These are phyloP conservation scores for Elsinoe perseae DNA, from an alignment of 2,329 filamentous ascomycete genomes.

Conservation along the genomic window DNA sequence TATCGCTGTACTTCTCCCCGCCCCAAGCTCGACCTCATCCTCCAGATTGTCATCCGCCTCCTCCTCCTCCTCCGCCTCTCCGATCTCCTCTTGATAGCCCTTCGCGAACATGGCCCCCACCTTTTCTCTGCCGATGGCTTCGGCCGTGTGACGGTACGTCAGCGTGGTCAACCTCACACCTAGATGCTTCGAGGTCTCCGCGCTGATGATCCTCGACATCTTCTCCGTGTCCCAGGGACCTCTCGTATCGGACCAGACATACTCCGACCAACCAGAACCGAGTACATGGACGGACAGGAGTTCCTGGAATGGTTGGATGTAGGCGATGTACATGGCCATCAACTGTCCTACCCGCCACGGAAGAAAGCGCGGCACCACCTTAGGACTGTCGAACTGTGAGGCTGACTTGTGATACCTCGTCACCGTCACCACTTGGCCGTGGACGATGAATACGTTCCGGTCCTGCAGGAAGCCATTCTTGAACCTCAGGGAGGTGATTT, in stretches of 20 bases:
- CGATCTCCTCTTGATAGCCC: conserved; percentile 4
- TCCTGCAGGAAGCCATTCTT: conserved; percentile 21
- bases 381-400: conserved; percentile 23
- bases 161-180: neutral
- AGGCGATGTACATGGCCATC: conserved; percentile 22
- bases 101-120: conserved; percentile 4
- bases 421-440: conserved; percentile 21
- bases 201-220: neutral
- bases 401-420: conserved; percentile 24
- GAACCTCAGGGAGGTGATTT: conserved; percentile 21
- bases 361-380: conserved; percentile 25
- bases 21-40: neutral
- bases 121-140: neutral
- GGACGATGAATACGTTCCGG: conserved; percentile 22
- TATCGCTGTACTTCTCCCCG: neutral
- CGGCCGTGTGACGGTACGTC: neutral
- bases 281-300: neutral
- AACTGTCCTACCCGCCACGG: conserved; percentile 22
- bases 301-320: conserved; percentile 22
- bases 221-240: neutral
- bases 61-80: conserved; percentile 5
- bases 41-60: neutral
- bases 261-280: neutral
- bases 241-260: neutral
- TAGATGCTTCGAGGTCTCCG: neutral